Base-by-base conservation (phyloP, 148 eudicot genomes). In the Cornus controversa region DNA sequence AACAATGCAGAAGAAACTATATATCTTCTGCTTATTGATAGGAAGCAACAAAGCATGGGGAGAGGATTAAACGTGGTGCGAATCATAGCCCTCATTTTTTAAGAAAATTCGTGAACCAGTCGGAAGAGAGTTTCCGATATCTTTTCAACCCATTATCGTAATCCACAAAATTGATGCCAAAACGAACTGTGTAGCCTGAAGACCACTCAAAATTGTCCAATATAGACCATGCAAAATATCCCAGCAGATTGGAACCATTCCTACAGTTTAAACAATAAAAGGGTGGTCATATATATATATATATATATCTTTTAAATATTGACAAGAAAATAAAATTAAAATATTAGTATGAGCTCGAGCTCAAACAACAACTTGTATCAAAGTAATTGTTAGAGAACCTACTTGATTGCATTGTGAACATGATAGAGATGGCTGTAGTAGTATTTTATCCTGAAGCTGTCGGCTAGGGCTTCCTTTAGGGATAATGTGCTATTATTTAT, bases 351-450 rank as follows among this genome's bases (percentile, higher is more conserved):
- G 11, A 53, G 2, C 58, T 53, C 11, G 18, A 53, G 58, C 58
- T 53, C n/a, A n/a, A n/a, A n/a, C n/a, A n/a, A n/a, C n/a, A n/a
- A n/a, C n/a, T n/a, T n/a, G n/a, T 53, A 15, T 53, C 2, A 8
- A 2, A 53, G 58, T n/a, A 8, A 15, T 53, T 10, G 2, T 53
- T 10, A 8, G 62, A 18, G 36, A 34, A 77, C 84, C 78, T 78
- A 88, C 91, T 76, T 79, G 18, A 90, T 86, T 3, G 93, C 84
- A 22, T 58, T 71, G 6, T 47, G 50, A 40, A 90, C 50, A 69
- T 70, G 83, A 0, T 25, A 58, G 13, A 90, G 89, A 85, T 90
- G 93, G 14, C 84, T 77, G 69, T 78, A 74, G 83, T 86, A 77
- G 75, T 79, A 90, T 14, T 75, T 65, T n/a, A 88, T 69, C 74